These are phyloP conservation scores for Prunus salicina DNA, from an alignment of 306 rosid genomes.

Conservation along the genomic window DNA sequence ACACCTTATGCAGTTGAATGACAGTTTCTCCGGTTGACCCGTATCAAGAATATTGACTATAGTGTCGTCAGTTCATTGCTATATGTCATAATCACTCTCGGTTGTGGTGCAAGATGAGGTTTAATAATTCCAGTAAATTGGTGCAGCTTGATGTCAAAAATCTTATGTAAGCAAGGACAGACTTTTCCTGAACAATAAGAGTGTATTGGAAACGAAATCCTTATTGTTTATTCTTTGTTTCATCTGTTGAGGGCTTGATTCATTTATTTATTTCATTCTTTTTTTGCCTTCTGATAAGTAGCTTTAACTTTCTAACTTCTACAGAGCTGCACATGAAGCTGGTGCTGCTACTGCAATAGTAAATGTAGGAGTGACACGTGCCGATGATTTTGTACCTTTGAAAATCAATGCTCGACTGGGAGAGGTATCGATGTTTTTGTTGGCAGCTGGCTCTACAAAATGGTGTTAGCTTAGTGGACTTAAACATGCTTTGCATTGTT, in stretches of 20 bases:
- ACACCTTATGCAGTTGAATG: background rate
- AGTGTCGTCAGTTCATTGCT: background rate
- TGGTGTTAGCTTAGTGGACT: background rate
- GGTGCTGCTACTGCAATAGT: slow-evolving; percentile 91
- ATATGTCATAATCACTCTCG: background rate
- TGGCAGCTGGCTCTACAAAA: background rate
- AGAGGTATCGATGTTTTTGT: slow-evolving; percentile 52
- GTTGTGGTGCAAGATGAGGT: background rate
- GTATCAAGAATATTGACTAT: background rate
- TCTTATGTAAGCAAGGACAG: background rate
- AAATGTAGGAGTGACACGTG: slow-evolving; percentile 77
- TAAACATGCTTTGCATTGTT: slow-evolving; percentile 12
- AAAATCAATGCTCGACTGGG: slow-evolving; percentile 87
- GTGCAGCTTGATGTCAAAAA: background rate
- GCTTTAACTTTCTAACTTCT: slow-evolving; percentile 1
- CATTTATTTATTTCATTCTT: background rate
- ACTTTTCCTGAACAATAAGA: background rate
- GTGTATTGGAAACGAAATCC: background rate
- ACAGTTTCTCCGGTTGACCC: background rate
- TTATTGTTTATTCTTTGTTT: background rate
- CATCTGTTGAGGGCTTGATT: slow-evolving; percentile 10
- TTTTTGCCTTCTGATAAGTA: background rate
- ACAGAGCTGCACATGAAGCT: slow-evolving; percentile 82
- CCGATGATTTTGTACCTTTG: slow-evolving; percentile 80
- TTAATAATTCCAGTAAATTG: background rate